Percentiles rank a stretch among this genome's conserved stretches.
These are phyloP conservation scores for Kluyveromyces aestuarii DNA, from an alignment of 805 yeast species.

Conservation along the genomic window DNA sequence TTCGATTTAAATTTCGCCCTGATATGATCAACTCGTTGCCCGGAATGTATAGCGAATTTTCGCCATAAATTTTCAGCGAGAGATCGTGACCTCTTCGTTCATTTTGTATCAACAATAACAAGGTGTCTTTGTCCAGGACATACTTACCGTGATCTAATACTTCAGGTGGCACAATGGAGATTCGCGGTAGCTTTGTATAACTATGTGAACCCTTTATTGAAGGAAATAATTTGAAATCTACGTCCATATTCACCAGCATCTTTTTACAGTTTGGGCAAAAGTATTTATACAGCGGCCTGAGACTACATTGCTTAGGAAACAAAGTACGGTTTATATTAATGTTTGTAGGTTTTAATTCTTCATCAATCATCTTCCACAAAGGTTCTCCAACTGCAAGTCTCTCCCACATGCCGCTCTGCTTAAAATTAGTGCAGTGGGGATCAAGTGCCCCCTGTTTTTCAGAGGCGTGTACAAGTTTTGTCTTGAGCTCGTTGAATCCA, in stretches of 20 bases:
- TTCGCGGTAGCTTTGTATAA: neutral
- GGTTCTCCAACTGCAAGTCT: neutral
- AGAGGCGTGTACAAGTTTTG: neutral
- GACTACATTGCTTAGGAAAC: neutral
- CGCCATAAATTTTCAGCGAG: neutral
- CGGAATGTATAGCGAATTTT: neutral
- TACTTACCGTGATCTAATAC: neutral
- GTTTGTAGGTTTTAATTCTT: neutral
- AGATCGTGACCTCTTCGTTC: neutral
- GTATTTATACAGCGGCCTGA: neutral
- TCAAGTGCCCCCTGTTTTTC: neutral
- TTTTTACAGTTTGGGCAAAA: conserved; percentile 2
- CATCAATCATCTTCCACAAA: neutral
- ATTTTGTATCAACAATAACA: neutral
- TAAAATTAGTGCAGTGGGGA: neutral
- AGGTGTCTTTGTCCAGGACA: neutral
- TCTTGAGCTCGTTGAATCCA: conserved; percentile 1
- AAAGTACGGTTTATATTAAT: no score
- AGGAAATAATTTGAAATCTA: neutral
- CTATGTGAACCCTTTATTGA: neutral
- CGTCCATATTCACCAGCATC: neutral
- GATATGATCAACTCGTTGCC: neutral
- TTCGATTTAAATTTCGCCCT: neutral
- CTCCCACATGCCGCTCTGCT: neutral
- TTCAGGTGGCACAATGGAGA: neutral